phyloP scores from a whole-genome alignment of 2,329 filamentous ascomycete species.

The Sphaerulina vaccinii region DNA sequence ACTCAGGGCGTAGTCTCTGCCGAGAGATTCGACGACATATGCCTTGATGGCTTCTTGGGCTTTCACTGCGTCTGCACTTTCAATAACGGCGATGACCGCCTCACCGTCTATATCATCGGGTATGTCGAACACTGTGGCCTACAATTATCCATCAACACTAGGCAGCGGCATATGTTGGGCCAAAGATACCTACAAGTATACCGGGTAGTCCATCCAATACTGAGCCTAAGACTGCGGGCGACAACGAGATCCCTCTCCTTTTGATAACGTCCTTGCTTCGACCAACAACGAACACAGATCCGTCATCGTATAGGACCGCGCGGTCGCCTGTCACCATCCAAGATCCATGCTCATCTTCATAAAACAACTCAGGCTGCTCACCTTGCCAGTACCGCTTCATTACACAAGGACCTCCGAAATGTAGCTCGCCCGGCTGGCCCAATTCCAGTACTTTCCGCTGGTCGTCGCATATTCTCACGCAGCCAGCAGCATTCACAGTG shows the following conservation, averaged over 20 bases:
- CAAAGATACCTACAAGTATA: not conserved
- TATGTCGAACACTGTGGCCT: slow-evolving; percentile 10
- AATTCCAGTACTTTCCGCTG: slow-evolving; percentile 1
- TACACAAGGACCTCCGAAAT: slow-evolving; percentile 1
- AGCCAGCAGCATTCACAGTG: not conserved
- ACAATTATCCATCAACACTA: no score
- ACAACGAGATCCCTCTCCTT: slow-evolving; percentile 3
- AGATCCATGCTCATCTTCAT: slow-evolving; percentile 5
- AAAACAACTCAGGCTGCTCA: slow-evolving; percentile 9
- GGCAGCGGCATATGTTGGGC: no score
- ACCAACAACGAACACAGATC: slow-evolving; percentile 17
- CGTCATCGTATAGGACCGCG: slow-evolving; percentile 13
- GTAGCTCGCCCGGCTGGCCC: slow-evolving; percentile 7
- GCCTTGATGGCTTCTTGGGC: slow-evolving; percentile 4
- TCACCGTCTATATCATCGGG: slow-evolving; percentile 7
- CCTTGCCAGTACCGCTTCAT: slow-evolving; percentile 3
- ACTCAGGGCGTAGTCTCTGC: slow-evolving; percentile 5
- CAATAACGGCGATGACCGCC: slow-evolving; percentile 8
- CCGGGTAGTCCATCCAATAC: slow-evolving; percentile 1
- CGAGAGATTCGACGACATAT: slow-evolving; percentile 2
- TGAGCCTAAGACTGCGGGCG: slow-evolving; percentile 3
- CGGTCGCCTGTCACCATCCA: slow-evolving; percentile 25
- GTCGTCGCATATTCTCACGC: slow-evolving; percentile 2
- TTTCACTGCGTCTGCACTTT: not conserved
- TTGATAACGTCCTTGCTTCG: slow-evolving; percentile 20